A percentile compares a stretch with the other conserved stretches of the same genome.
Evolutionary conservation across 2,329 filamentous ascomycete species (phyloP).

Genomic region (Ramularia endophylla): DNA sequence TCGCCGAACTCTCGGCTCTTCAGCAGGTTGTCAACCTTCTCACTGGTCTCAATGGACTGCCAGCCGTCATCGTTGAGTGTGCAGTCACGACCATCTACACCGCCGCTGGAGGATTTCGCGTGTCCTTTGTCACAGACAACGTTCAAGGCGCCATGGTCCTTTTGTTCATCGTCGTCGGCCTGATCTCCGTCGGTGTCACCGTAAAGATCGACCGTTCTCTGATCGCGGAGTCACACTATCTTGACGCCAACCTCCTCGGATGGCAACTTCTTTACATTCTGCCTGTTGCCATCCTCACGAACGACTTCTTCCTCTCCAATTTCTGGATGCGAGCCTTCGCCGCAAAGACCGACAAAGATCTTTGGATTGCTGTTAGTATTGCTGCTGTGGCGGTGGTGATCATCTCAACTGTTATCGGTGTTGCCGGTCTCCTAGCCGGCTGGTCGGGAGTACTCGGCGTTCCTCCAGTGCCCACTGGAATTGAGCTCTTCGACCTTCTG

Average conservation of each 20-base stretch:
- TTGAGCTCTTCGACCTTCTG: conserved; percentile 71
- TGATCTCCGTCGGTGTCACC: conserved; percentile 71
- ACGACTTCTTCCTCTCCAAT: conserved; percentile 79
- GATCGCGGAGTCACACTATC: conserved; percentile 62
- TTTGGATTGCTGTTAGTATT: conserved; percentile 67
- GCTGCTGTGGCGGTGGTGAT: conserved; percentile 60
- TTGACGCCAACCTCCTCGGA: conserved; percentile 64
- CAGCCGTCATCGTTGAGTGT: conserved; percentile 71
- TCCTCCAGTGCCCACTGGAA: conserved; percentile 55
- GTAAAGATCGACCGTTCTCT: conserved; percentile 64
- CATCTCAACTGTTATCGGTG: conserved; percentile 67
- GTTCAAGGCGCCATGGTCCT: conserved; percentile 75
- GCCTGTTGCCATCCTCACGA: conserved; percentile 72
- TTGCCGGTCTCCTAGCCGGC: conserved; percentile 66
- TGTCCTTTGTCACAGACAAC: conserved; percentile 79
- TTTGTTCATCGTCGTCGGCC: conserved; percentile 66
- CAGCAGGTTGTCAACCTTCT: conserved; percentile 71
- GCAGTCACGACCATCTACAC: conserved; percentile 77
- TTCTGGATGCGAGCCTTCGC: conserved; percentile 84
- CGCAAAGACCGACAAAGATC: conserved; percentile 69
- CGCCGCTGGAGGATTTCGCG: conserved; percentile 69
- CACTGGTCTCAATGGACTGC: conserved; percentile 68
- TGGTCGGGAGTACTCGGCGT: conserved; percentile 70
- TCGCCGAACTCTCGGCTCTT: conserved; percentile 73
- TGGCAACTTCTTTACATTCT: conserved; percentile 86